These are phyloP conservation scores for Chlamydomonas eustigma DNA, from an alignment of 139 green algal species.

Conservation along the genomic window DNA sequence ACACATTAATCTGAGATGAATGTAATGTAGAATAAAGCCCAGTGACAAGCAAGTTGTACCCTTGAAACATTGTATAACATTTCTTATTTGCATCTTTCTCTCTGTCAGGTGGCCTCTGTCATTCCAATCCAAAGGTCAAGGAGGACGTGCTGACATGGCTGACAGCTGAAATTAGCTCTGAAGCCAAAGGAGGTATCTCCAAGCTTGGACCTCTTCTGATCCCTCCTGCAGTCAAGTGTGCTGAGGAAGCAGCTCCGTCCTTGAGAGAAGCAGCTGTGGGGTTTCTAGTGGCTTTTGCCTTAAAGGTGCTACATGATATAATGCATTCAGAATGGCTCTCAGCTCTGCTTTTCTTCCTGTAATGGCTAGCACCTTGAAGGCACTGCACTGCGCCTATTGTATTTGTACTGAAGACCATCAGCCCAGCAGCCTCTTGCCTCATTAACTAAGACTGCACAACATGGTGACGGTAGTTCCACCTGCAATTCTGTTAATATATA, in stretches of 20 bases:
- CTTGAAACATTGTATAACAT: background rate
- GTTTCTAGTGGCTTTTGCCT: conserved; percentile 65
- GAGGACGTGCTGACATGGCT: conserved; percentile 66
- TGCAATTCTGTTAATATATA: too few species aligned
- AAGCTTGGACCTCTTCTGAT: conserved; percentile 54
- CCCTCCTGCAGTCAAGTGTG: conserved; percentile 57
- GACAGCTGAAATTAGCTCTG: background rate
- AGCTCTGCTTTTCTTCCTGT: too few species aligned
- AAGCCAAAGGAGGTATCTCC: conserved; percentile 35
- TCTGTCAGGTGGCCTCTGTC: conserved; percentile 46
- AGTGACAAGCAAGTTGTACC: background rate
- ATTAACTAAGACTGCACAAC: too few species aligned
- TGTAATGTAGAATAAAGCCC: too few species aligned
- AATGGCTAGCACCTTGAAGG: too few species aligned
- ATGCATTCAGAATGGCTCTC: too few species aligned
- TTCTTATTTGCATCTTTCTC: background rate
- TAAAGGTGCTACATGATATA: too few species aligned
- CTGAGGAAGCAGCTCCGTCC: conserved; percentile 59
- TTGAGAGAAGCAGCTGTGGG: conserved; percentile 67
- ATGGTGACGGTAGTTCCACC: too few species aligned
- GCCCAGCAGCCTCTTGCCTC: too few species aligned
- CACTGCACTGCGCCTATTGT: too few species aligned
- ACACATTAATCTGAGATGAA: too few species aligned
- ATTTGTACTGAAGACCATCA: too few species aligned
- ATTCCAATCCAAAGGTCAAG: conserved; percentile 81